Percentiles rank a stretch among this genome's conserved stretches.
phyloP scores from a whole-genome alignment of 805 yeast species.

The Yamadazyma sp. region DNA sequence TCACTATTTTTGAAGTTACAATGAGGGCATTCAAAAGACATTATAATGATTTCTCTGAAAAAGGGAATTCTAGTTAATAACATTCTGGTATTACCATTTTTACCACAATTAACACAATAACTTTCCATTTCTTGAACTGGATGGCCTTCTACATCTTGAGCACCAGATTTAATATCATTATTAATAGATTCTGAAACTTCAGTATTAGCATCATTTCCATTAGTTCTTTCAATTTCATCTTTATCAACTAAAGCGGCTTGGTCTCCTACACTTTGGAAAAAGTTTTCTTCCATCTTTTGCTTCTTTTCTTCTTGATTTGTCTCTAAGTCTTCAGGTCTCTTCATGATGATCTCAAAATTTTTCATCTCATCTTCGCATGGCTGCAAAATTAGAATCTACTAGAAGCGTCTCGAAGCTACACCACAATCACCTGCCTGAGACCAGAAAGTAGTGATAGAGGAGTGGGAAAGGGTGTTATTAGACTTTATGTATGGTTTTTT shows the following conservation, averaged over 20 bases:
- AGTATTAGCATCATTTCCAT: slow-evolving; percentile 10
- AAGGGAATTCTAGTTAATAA: slow-evolving; percentile 86
- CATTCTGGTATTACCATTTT: slow-evolving; percentile 80
- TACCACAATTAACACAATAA: slow-evolving; percentile 91
- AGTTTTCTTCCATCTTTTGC: slow-evolving; percentile 13
- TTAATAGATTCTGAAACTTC: slow-evolving; percentile 11
- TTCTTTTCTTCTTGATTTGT: slow-evolving; percentile 15
- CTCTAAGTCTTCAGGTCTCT: slow-evolving; percentile 17
- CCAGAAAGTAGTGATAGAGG: too few relatives aligned
- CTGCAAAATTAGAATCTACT: too few relatives aligned
- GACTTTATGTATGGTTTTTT: too few relatives aligned
- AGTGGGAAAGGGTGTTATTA: too few relatives aligned
- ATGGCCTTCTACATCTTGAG: slow-evolving; percentile 80
- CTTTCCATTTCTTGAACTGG: slow-evolving; percentile 96
- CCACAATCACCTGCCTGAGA: too few relatives aligned
- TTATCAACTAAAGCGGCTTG: slow-evolving; percentile 33
- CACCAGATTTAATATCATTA: slow-evolving; percentile 66
- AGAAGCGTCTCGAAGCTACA: not conserved
- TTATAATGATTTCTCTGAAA: slow-evolving; percentile 84
- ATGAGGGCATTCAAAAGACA: slow-evolving; percentile 96
- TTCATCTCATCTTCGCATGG: too few relatives aligned
- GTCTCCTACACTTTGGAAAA: slow-evolving; percentile 37
- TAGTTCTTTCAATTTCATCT: slow-evolving; percentile 13
- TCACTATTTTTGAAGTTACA: slow-evolving; percentile 90
- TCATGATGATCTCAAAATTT: slow-evolving; percentile 13